Base-by-base conservation (phyloP, 805 yeast species). In the Kodamaea lidongshanica region DNA sequence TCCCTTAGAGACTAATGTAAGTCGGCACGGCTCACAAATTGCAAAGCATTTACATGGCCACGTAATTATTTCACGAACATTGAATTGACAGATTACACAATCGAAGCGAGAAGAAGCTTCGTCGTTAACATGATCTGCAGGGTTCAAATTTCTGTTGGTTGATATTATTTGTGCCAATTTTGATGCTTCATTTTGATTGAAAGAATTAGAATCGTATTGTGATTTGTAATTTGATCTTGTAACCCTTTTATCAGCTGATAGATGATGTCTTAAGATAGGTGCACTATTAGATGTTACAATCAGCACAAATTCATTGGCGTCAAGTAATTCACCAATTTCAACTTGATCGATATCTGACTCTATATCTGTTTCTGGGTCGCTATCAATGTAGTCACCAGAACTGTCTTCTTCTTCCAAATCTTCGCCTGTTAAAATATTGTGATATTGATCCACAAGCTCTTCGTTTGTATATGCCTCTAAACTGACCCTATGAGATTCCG, bases 31-130 rank as follows among this genome's bases (percentile, higher is more conserved):
- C 40, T 87, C 95, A 54, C 96, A 88, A 4, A 88, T 64, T 0
- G 95, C 87, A 33, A 88, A 73, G 53, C 96, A 88, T 44, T 76
- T 73, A 50, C 96, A 88, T 0, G 96, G 96, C 96, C 96, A 88
- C 3, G 89, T 61, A 6, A 88, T 77, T 23, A 88, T 72, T 34
- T 79, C 82, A 41, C 96, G 66, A 4, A 76, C 71, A 35, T 79
- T 74, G 4, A 69, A 65, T 42, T 81, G 89, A 51, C 96, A 88
- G 3, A 88, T 79, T 5, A 84, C 94, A 56, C 96, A 87, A 5
- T 63, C 61, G 5, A 73, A 41, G 13, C 62, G 51, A 3, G 56
- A 44, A 16, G 52, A 52, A 5, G 54, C 61, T n/a, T n/a, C n/a
- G 6, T 53, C 59, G 2, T 51, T 52, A 10, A 42, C 46, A 13